Conservation (phyloP, 1,284 basidiomycete species). For the Heterobasidion irregulare region DNA sequence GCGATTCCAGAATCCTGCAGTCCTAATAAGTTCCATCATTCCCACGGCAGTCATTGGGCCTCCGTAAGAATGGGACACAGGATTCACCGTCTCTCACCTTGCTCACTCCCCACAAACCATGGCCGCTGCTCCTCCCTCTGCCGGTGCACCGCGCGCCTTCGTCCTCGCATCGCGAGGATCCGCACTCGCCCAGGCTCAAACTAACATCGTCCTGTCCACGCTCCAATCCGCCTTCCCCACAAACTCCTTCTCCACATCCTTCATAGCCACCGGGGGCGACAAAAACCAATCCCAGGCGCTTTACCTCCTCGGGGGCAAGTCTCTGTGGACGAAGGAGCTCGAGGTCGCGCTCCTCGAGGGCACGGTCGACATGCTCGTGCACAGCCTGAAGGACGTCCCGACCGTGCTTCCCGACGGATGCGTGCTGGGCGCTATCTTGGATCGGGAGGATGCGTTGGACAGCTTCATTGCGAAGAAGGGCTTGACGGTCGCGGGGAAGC, state of each 20-base stretch:
- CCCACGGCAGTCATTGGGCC: not conserved
- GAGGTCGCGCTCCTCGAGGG: conserved; percentile 74
- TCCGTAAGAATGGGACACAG: not conserved
- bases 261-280: conserved; percentile 90
- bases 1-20: not conserved
- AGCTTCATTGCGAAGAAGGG: conserved; percentile 84
- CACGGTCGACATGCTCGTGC: conserved; percentile 88
- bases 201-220: conserved; percentile 60
- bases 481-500: conserved; percentile 58
- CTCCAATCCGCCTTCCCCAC: conserved; percentile 41
- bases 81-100: not conserved
- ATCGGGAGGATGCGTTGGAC: conserved; percentile 88
- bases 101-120: not conserved
- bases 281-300: conserved; percentile 82
- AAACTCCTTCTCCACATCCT: conserved; percentile 59
- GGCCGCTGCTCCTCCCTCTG: conserved; percentile 5
- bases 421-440: conserved; percentile 78
- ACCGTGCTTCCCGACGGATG: conserved; percentile 82
- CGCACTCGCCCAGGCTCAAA: conserved; percentile 83
- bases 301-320: conserved; percentile 78
- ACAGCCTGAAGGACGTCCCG: conserved; percentile 92
- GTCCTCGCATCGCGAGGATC: conserved; percentile 81
- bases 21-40: not conserved
- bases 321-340: conserved; percentile 93
- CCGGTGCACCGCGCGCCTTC: conserved; percentile 27